A percentile compares a stretch with the other conserved stretches of the same genome.
phyloP scores from a whole-genome alignment of 257 asterid genomes.

The Lavandula angustifolia region DNA sequence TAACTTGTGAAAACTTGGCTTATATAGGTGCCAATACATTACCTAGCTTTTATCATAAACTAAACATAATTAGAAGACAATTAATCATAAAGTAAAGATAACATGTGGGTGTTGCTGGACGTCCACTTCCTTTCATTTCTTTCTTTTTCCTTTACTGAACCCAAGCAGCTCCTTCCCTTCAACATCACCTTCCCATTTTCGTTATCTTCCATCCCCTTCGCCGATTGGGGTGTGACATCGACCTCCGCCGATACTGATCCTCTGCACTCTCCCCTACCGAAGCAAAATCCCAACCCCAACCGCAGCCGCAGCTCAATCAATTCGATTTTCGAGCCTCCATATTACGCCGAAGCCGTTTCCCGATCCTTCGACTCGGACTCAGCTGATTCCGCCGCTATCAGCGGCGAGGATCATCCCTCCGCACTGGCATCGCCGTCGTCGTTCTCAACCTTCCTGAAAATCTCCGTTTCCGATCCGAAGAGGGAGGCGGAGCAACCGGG shows the following conservation, averaged over 20 bases:
- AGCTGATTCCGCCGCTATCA: constrained; percentile 41
- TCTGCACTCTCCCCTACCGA: constrained; percentile 37
- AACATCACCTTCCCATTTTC: no score
- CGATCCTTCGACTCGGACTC: constrained; percentile 72
- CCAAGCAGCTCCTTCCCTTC: no score
- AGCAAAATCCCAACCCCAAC: constrained; percentile 50
- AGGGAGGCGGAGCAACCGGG: constrained; percentile 75
- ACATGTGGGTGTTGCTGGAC: no score
- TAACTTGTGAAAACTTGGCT: no score
- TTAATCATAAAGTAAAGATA: no score
- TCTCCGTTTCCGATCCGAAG: constrained; percentile 85
- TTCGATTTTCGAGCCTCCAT: constrained; percentile 91
- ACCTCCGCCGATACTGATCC: constrained; percentile 45
- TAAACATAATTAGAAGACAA: no score
- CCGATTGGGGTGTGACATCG: no score
- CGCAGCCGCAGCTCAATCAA: constrained; percentile 44
- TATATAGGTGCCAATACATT: no score
- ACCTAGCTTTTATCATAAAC: no score
- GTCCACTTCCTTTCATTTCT: no score
- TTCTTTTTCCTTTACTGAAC: no score
- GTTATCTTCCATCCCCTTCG: no score
- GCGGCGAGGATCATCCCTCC: constrained; percentile 51
- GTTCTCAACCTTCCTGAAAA: constrained; percentile 46
- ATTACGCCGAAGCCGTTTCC: constrained; percentile 95
- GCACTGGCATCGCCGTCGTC: constrained; percentile 43